Evolutionary conservation across 495 filamentous ascomycete genomes (phyloP).

Genomic region (Aspergillus bertholletiae): DNA sequence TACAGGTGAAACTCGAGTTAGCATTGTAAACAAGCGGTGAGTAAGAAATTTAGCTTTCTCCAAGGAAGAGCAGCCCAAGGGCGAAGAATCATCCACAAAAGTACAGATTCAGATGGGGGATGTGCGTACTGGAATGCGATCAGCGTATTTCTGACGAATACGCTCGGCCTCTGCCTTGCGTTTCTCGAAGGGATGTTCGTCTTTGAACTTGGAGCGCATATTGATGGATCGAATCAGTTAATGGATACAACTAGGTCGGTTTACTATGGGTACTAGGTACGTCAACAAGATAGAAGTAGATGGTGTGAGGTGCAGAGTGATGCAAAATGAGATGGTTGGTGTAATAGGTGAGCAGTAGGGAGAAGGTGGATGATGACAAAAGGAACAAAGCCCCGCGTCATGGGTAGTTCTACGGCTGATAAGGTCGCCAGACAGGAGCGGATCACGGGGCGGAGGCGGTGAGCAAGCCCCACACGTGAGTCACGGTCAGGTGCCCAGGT

Average conservation of each 20-base stretch:
- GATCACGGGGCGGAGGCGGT: slow-evolving; percentile 38
- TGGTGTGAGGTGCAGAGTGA: slow-evolving; percentile 6
- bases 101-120: not conserved
- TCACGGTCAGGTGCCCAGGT: slow-evolving; percentile 14
- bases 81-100: not conserved
- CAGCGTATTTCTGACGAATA: slow-evolving; percentile 97
- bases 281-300: slow-evolving; percentile 4
- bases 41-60: not conserved
- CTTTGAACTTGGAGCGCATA: slow-evolving; percentile 99
- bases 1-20: slow-evolving; percentile 36
- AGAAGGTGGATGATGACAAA: slow-evolving; percentile 17
- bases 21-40: slow-evolving; percentile 42
- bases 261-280: slow-evolving; percentile 1
- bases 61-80: not conserved
- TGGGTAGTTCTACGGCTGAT: slow-evolving; percentile 17
- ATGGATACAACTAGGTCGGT: slow-evolving; percentile 16
- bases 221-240: slow-evolving; percentile 36
- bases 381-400: slow-evolving; percentile 28
- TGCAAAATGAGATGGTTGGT: slow-evolving; percentile 11
- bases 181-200: slow-evolving; percentile 99
- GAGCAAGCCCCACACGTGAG: slow-evolving; percentile 26
- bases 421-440: slow-evolving; percentile 13
- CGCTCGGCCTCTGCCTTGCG: slow-evolving; percentile 97
- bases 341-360: slow-evolving; percentile 8
- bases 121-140: slow-evolving; percentile 84